phyloP scores from a whole-genome alignment of 441 rosid species.

The Flueggea neowawraea region DNA sequence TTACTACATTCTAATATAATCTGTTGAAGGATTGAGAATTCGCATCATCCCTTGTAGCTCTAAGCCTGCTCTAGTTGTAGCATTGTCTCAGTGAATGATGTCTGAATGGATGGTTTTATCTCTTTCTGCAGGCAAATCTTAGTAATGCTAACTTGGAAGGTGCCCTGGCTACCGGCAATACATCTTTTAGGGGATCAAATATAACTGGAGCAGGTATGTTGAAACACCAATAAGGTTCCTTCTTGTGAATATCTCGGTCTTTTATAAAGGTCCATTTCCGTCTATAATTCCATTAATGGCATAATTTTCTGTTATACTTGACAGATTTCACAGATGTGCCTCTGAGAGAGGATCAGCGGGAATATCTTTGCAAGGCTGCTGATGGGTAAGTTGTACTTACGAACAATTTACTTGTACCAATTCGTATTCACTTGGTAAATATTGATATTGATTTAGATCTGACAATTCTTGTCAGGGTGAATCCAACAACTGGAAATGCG shows the following conservation, averaged over 20 bases:
- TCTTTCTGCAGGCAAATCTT: slow-evolving; percentile 62
- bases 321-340: slow-evolving; percentile 95
- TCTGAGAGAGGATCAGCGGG: slow-evolving; percentile 82
- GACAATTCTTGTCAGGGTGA: slow-evolving; percentile 42
- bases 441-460: neutral
- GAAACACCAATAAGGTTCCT: neutral
- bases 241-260: neutral
- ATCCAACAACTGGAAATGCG: slow-evolving; percentile 69
- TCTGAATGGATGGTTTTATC: neutral
- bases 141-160: slow-evolving; percentile 94
- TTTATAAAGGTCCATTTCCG: neutral
- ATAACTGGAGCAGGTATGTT: slow-evolving; percentile 75
- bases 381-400: slow-evolving; percentile 50
- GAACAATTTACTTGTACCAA: neutral
- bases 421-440: too few relatives aligned
- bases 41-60: neutral
- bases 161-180: slow-evolving; percentile 80
- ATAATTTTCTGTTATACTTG: too few relatives aligned
- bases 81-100: too few relatives aligned
- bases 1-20: neutral
- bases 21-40: neutral
- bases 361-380: slow-evolving; percentile 76
- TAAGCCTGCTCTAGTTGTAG: neutral
- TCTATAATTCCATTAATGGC: too few relatives aligned
- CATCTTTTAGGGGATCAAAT: slow-evolving; percentile 84